These are phyloP conservation scores for Dactylellina sp. DNA, from an alignment of 2,329 filamentous ascomycete genomes.

Conservation along the genomic window DNA sequence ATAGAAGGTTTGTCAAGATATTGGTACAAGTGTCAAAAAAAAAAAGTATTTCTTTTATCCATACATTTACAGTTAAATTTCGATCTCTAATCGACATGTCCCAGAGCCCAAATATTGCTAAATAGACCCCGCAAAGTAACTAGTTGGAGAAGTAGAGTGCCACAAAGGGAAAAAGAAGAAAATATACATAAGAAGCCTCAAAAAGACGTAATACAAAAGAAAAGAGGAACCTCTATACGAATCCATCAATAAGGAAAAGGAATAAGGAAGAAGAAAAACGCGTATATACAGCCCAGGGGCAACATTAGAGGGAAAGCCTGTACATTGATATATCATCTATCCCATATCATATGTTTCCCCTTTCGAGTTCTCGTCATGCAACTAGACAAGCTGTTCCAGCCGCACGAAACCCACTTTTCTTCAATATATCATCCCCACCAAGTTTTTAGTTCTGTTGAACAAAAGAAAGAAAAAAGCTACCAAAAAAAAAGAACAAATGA, in stretches of 20 bases:
- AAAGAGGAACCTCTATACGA: slow-evolving; percentile 20
- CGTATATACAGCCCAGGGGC: slow-evolving; percentile 40
- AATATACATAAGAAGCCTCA: slow-evolving; percentile 3
- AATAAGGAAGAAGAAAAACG: slow-evolving; percentile 10
- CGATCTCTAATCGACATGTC: slow-evolving; percentile 28
- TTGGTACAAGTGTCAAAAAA: too few relatives aligned
- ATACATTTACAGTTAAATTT: slow-evolving; percentile 21
- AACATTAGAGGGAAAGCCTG: slow-evolving; percentile 23
- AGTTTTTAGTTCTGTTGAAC: not conserved
- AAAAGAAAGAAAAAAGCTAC: slow-evolving; percentile 11
- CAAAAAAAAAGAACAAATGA: slow-evolving; percentile 17
- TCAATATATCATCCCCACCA: not conserved
- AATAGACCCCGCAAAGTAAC: not conserved
- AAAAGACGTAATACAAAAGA: slow-evolving; percentile 6
- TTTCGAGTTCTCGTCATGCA: not conserved
- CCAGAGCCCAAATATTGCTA: not conserved
- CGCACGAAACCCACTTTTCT: not conserved
- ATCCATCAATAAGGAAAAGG: slow-evolving; percentile 19
- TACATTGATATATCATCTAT: slow-evolving; percentile 31
- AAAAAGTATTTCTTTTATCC: too few relatives aligned
- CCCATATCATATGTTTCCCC: slow-evolving; percentile 14
- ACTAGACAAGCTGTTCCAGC: not conserved
- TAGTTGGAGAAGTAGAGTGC: slow-evolving; percentile 1
- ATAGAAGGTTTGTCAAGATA: too few relatives aligned
- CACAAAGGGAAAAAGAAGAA: slow-evolving; percentile 10